Percentiles rank a stretch among this genome's conserved stretches.
Conservation (phyloP, 2,329 filamentous ascomycete genomes). For the Neocatenulostroma microsporum region DNA sequence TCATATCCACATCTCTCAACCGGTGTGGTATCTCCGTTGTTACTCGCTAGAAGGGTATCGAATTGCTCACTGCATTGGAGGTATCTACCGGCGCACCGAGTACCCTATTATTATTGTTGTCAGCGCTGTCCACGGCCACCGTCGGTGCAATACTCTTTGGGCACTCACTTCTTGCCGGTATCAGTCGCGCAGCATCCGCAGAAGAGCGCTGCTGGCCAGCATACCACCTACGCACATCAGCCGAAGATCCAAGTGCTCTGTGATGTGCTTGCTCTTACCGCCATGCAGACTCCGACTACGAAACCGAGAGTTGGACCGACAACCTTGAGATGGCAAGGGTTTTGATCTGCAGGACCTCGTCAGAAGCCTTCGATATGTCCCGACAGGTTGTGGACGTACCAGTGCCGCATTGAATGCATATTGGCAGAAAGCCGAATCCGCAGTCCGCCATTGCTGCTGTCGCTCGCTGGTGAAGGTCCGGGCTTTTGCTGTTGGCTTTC, state of each 20-base stretch:
- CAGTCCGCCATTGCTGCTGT: slow-evolving; percentile 16
- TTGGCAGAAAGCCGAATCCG: slow-evolving; percentile 22
- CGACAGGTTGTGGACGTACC: slow-evolving; percentile 1
- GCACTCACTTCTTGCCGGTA: slow-evolving; percentile 25
- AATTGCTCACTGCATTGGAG: slow-evolving; percentile 23
- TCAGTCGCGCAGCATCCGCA: slow-evolving; percentile 33
- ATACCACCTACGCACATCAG: slow-evolving; percentile 22
- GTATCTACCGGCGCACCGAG: slow-evolving; percentile 28
- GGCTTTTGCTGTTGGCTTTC: no score
- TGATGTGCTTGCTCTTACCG: slow-evolving; percentile 15
- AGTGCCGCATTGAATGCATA: slow-evolving; percentile 32
- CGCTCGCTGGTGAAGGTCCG: no score
- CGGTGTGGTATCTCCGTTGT: background rate
- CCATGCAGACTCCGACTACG: slow-evolving; percentile 26
- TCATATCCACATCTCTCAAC: background rate
- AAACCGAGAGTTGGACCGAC: slow-evolving; percentile 34
- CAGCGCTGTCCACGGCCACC: no score
- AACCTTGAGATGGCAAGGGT: slow-evolving; percentile 33
- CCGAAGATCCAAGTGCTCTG: slow-evolving; percentile 5
- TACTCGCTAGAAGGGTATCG: slow-evolving; percentile 33
- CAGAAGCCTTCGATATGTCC: background rate
- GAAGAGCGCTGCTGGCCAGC: slow-evolving; percentile 32
- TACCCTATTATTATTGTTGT: no score
- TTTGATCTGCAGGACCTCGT: slow-evolving; percentile 28
- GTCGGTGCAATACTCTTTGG: no score